Conservation (phyloP, 208 protist species). For the Leishmania guyanensis region DNA sequence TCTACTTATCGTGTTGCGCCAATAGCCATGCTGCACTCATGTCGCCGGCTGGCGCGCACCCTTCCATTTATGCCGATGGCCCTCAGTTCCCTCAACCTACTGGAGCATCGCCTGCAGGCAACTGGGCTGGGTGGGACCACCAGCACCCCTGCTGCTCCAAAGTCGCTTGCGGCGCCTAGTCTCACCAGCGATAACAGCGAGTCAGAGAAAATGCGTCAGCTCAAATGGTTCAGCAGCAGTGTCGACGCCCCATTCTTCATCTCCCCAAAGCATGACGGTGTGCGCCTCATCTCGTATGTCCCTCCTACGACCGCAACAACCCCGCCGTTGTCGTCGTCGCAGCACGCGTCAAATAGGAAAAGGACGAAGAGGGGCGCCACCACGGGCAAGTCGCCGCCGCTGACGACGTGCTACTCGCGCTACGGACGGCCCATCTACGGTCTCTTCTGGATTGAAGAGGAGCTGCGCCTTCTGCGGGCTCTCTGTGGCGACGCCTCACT, state of each 20-base stretch:
- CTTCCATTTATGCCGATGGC: conserved; percentile 90
- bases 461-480: conserved; percentile 70
- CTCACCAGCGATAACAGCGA: not conserved
- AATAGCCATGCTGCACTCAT: conserved; percentile 29
- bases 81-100: conserved; percentile 69
- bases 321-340: not conserved
- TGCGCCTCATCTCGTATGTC: conserved; percentile 80
- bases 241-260: conserved; percentile 66
- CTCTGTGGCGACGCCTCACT: conserved; percentile 69
- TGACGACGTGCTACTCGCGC: conserved; percentile 77
- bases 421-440: conserved; percentile 79
- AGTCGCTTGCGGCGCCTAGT: not conserved
- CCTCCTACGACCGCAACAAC: conserved; percentile 2
- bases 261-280: conserved; percentile 88
- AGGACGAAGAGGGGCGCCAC: not conserved
- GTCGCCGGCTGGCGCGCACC: conserved; percentile 5
- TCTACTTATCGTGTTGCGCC: not conserved
- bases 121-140: conserved; percentile 2
- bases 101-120: conserved; percentile 38
- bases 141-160: not conserved
- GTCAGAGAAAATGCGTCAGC: conserved; percentile 7
- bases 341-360: not conserved
- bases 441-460: conserved; percentile 85
- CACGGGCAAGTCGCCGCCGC: not conserved
- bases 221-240: conserved; percentile 40